Conservation (phyloP, 805 yeast species). For the Zygosaccharomyces kombuchaensis region DNA sequence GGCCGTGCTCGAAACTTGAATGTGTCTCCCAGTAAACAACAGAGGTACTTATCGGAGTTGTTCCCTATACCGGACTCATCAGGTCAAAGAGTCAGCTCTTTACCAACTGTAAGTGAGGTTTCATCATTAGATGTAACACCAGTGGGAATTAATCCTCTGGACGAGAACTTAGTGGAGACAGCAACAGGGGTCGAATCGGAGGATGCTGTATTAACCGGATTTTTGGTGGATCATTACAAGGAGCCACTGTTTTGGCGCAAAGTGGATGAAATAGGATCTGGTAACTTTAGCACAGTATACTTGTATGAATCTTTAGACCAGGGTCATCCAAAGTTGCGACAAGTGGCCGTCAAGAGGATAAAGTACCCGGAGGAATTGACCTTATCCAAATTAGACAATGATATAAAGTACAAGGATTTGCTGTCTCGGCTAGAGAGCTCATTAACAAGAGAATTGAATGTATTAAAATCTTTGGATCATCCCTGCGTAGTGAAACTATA, state of each 20-base stretch:
- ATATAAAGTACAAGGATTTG: slow-evolving; percentile 36
- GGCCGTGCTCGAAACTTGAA: slow-evolving; percentile 3
- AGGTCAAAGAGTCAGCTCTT: slow-evolving; percentile 25
- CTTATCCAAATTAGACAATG: slow-evolving; percentile 12
- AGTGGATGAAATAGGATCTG: slow-evolving; percentile 51
- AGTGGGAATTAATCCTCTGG: slow-evolving; percentile 1
- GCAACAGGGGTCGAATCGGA: slow-evolving; percentile 4
- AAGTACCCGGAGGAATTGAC: slow-evolving; percentile 34
- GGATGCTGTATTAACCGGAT: slow-evolving; percentile 21
- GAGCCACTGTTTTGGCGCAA: slow-evolving; percentile 34
- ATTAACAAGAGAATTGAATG: slow-evolving; percentile 66
- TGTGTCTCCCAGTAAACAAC: slow-evolving; percentile 10
- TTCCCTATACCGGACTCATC: slow-evolving; percentile 18
- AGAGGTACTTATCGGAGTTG: slow-evolving; percentile 29
- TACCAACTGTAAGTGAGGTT: slow-evolving; percentile 24
- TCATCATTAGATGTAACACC: slow-evolving; percentile 7
- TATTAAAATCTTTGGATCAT: slow-evolving; percentile 53
- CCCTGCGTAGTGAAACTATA: slow-evolving; percentile 65
- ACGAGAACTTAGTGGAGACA: slow-evolving; percentile 3
- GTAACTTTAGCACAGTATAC: slow-evolving; percentile 65
- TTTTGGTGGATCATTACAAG: slow-evolving; percentile 14
- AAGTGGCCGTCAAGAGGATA: slow-evolving; percentile 71
- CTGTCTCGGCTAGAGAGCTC: slow-evolving; percentile 56
- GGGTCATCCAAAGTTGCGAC: slow-evolving; percentile 8
- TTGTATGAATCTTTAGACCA: slow-evolving; percentile 38